These are phyloP conservation scores for Bondarzewia mesenterica DNA, from an alignment of 1,284 basidiomycete species.

Conservation along the genomic window DNA sequence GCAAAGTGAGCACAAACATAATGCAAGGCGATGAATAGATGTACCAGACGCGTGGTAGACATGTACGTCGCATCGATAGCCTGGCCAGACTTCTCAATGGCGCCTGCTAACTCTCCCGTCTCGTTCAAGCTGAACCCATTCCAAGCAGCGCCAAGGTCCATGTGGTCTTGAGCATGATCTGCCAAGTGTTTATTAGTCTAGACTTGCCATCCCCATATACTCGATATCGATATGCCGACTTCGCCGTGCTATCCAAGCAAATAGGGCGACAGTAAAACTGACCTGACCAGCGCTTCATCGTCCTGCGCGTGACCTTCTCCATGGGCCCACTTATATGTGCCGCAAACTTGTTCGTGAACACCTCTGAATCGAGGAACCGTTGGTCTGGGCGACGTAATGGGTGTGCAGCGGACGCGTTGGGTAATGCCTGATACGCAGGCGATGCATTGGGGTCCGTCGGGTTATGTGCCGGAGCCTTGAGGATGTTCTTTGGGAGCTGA, in stretches of 20 bases:
- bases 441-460: conserved; percentile 77
- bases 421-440: conserved; percentile 76
- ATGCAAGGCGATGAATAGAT: conserved; percentile 16
- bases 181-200: background rate
- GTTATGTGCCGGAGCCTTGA: conserved; percentile 92
- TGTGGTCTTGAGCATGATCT: conserved; percentile 88
- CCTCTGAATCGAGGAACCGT: conserved; percentile 92
- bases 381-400: conserved; percentile 86
- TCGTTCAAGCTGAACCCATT: conserved; percentile 96
- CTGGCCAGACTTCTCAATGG: conserved; percentile 91
- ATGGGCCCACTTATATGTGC: conserved; percentile 85
- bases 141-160: conserved; percentile 90
- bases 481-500: conserved; percentile 87
- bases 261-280: conserved; percentile 18
- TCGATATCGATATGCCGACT: too few species aligned
- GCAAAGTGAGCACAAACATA: background rate
- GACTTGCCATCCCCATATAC: too few species aligned
- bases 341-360: conserved; percentile 95
- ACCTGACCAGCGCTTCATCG: conserved; percentile 93
- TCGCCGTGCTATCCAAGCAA: too few species aligned
- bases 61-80: conserved; percentile 93
- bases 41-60: conserved; percentile 80
- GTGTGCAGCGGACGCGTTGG: conserved; percentile 82
- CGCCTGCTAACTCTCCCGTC: conserved; percentile 58
- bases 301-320: conserved; percentile 92